Base-by-base conservation (phyloP, 2,329 filamentous ascomycete species). In the Diplodia scrobiculata region DNA sequence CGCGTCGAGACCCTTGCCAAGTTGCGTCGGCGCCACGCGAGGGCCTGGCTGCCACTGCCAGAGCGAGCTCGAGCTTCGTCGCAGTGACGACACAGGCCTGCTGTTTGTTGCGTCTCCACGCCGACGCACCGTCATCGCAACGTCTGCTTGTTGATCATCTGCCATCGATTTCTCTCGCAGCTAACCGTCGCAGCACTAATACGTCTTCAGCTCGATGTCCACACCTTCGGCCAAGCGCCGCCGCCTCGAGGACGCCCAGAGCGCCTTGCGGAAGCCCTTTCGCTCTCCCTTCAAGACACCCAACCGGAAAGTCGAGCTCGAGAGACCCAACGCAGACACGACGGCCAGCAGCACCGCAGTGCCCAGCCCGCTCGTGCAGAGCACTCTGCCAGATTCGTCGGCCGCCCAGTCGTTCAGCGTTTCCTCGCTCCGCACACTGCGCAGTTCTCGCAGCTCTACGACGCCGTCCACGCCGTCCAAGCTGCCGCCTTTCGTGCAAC, bases 261-360 rank as follows among this genome's bases (percentile, higher is more conserved):
- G 80, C n/a, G 84, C 84, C 6, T 83, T 91, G 55, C 83, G 84
- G 68, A 89, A 88, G 73, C 89, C 89, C 0, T 92, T 92, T 79
- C 87, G 88, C 70, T 91, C 89, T 53, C 89, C 89, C 14, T 83
- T 89, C 68, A 84, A 83, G 70, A 82, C 80, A 45, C 79, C 66
- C 25, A 50, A 19, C 34, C 55, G 50, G 25, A 65, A 47, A 19
- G 51, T 54, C 14, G 48, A 55, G 14, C 51, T 54, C 36, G 48
- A 55, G 13, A 62, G 48, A 1, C 45, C 50, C 51, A 65, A 17
- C 27, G 63, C 45, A 51, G 51, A 66, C 19, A 51, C 32, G 13
- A 65, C 50, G 11, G 51, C 25, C 29, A 54, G 41, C 19, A 52
- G 47, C 60, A 63, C 60, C 48, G 60, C 60, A 41, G 47, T 52